These are phyloP conservation scores for Passiflora organensis DNA, from an alignment of 345 rosid species.

Conservation along the genomic window DNA sequence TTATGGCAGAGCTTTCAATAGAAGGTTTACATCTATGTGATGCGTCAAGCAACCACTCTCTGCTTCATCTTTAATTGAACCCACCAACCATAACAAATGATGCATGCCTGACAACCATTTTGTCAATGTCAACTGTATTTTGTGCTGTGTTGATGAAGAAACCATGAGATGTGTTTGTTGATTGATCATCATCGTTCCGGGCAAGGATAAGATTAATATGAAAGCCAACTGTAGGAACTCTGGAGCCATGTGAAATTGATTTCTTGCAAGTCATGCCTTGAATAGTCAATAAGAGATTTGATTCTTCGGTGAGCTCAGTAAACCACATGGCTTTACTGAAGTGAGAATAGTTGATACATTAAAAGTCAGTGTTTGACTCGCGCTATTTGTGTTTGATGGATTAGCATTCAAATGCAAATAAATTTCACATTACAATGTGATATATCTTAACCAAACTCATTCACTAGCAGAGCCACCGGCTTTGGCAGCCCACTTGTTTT, in stretches of 20 bases:
- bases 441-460: too few relatives aligned
- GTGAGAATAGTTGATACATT: not conserved
- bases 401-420: too few relatives aligned
- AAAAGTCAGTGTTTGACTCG: too few relatives aligned
- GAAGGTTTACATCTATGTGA: conserved; percentile 5
- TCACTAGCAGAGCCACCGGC: too few relatives aligned
- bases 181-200: not conserved
- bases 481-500: too few relatives aligned
- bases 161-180: not conserved
- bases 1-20: conserved; percentile 17
- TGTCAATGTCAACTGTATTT: conserved; percentile 1
- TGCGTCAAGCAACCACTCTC: conserved; percentile 8
- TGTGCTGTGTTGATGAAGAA: not conserved
- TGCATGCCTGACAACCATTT: conserved; percentile 4
- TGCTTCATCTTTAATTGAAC: conserved; percentile 18
- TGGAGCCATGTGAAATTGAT: not conserved
- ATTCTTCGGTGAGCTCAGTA: not conserved
- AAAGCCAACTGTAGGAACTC: not conserved
- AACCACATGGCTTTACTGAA: not conserved
- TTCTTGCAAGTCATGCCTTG: not conserved
- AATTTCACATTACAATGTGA: too few relatives aligned
- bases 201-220: not conserved
- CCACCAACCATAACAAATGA: conserved; percentile 10
- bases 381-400: too few relatives aligned
- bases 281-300: not conserved